A percentile compares a stretch with the other conserved stretches of the same genome.
These are phyloP conservation scores for Bisporella sp. DNA, from an alignment of 2,329 filamentous ascomycete genomes.

Conservation along the genomic window DNA sequence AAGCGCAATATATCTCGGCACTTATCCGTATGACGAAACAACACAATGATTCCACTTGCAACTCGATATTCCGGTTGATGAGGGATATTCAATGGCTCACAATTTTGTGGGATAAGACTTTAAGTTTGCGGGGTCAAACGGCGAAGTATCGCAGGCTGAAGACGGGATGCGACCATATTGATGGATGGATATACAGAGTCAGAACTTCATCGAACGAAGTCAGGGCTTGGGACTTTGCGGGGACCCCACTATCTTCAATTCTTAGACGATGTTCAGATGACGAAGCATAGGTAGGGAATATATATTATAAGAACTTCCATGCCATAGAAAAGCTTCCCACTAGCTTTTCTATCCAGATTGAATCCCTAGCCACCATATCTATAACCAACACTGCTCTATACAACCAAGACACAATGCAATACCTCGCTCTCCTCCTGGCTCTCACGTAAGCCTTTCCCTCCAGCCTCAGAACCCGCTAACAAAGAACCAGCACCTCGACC, in stretches of 20 bases:
- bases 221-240: no score
- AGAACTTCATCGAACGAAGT: no score
- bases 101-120: neutral
- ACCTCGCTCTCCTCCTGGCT: neutral
- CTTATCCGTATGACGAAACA: neutral
- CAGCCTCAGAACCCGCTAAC: neutral
- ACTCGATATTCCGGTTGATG: neutral
- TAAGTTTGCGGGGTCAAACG: neutral
- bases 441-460: neutral
- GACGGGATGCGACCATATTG: no score
- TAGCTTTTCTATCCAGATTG: no score
- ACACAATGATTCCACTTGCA: neutral
- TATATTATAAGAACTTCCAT: no score
- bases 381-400: neutral
- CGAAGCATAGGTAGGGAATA: no score
- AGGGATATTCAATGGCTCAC: neutral
- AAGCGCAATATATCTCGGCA: neutral
- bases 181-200: no score
- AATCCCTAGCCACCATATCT: neutral
- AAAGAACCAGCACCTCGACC: neutral
- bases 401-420: neutral
- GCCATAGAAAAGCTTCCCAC: no score
- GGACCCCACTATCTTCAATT: no score
- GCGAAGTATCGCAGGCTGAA: neutral
- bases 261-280: no score